phyloP scores from a whole-genome alignment of 73 alveolate species.

The Durusdinium trenchii region DNA sequence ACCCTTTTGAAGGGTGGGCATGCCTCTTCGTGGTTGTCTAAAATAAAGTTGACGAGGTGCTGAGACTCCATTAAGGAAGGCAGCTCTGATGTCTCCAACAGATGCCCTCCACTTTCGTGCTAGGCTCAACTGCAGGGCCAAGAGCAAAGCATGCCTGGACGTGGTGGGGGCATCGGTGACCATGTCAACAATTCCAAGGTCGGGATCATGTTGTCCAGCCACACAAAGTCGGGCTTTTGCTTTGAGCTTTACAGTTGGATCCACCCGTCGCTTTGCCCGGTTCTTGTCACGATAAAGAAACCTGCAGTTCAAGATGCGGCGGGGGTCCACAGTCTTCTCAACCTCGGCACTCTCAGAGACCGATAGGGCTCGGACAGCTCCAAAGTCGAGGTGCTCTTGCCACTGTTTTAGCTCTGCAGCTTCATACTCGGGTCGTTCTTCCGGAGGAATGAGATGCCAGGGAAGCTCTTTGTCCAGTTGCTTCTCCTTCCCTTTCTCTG shows the following conservation, averaged over 20 bases:
- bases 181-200: too few relatives aligned
- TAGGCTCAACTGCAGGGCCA: not conserved
- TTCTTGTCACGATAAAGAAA: conserved; percentile 1
- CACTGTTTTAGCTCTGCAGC: not conserved
- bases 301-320: not conserved
- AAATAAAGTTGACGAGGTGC: not conserved
- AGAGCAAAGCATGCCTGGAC: not conserved
- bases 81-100: conserved; percentile 9
- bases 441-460: not conserved
- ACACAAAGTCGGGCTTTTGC: conserved; percentile 10
- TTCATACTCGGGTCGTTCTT: not conserved
- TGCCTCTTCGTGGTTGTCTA: not conserved
- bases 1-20: not conserved
- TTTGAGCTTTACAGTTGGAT: not conserved
- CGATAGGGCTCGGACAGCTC: not conserved
- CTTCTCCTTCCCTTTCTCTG: conserved; percentile 9
- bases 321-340: not conserved
- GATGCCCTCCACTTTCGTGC: not conserved
- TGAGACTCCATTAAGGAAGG: conserved; percentile 17
- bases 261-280: not conserved
- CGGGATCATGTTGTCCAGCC: not conserved
- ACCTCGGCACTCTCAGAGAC: not conserved
- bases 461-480: not conserved
- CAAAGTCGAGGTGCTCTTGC: not conserved
- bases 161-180: conserved; percentile 5